phyloP scores from a whole-genome alignment of 768 basidiomycete genomes.

The Ephemerocybe angulata region DNA sequence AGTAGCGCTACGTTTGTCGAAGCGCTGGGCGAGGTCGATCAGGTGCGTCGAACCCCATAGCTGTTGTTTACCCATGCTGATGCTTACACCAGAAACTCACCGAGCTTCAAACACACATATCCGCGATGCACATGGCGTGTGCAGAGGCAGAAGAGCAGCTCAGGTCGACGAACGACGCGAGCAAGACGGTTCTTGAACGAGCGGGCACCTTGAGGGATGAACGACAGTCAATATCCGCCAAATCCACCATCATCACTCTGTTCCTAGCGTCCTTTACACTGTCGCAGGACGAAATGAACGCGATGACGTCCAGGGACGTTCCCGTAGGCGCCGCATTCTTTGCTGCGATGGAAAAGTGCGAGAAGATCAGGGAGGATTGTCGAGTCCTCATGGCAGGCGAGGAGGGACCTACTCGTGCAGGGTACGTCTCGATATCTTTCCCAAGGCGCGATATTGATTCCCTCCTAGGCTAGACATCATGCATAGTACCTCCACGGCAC shows the following conservation, averaged over 20 bases:
- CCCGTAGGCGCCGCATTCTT: slow-evolving; percentile 76
- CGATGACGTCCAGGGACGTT: slow-evolving; percentile 75
- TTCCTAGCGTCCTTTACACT: slow-evolving; percentile 90
- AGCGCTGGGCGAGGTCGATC: slow-evolving; percentile 85
- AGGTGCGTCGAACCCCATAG: slow-evolving; percentile 50
- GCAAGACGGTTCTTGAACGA: slow-evolving; percentile 74
- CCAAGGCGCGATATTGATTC: not conserved
- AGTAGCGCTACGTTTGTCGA: slow-evolving; percentile 80
- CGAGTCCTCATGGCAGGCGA: slow-evolving; percentile 83
- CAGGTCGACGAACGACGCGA: slow-evolving; percentile 68
- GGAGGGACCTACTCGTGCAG: slow-evolving; percentile 71
- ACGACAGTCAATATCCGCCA: slow-evolving; percentile 69
- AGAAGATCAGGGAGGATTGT: slow-evolving; percentile 80
- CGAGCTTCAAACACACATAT: slow-evolving; percentile 71
- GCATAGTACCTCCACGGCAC: slow-evolving; percentile 70
- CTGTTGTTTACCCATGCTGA: not conserved
- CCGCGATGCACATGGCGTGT: slow-evolving; percentile 76
- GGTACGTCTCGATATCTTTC: slow-evolving; percentile 40
- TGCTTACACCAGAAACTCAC: slow-evolving; percentile 67
- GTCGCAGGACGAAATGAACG: slow-evolving; percentile 63
- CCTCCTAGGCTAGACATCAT: slow-evolving; percentile 78
- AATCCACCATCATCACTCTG: slow-evolving; percentile 66
- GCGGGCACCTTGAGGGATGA: slow-evolving; percentile 74
- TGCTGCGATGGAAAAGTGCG: slow-evolving; percentile 81
- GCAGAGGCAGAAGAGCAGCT: slow-evolving; percentile 81